Percentiles rank a stretch among this genome's conserved stretches.
Evolutionary conservation across 2,329 filamentous ascomycete genomes (phyloP).

Genomic region (Paramyrothecium roridum): DNA sequence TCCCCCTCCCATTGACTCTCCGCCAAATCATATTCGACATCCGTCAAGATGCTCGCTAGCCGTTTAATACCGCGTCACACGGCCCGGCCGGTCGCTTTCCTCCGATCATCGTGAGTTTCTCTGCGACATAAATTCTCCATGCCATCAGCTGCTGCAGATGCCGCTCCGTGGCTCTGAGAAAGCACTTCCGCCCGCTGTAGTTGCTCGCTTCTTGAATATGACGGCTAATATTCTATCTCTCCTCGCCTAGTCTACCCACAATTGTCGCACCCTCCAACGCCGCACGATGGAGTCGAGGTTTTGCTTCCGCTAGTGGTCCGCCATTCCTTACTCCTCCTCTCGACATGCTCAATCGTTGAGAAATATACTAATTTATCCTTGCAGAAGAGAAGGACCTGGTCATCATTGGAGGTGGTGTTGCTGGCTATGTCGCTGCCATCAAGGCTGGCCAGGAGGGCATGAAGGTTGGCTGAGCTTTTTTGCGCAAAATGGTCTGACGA

Average conservation of each 20-base stretch:
- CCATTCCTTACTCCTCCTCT: constrained; percentile 16
- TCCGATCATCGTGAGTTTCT: constrained; percentile 47
- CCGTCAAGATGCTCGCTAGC: constrained; percentile 54
- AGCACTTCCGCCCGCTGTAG: constrained; percentile 5
- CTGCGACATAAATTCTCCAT: not conserved
- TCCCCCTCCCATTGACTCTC: constrained; percentile 20
- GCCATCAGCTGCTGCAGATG: not conserved
- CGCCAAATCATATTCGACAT: constrained; percentile 13
- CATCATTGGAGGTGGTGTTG: constrained; percentile 96
- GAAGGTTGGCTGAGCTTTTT: constrained; percentile 58
- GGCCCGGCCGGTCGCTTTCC: constrained; percentile 53
- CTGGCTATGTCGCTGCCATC: constrained; percentile 97
- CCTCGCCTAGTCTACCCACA: constrained; percentile 42
- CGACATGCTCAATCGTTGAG: constrained; percentile 29
- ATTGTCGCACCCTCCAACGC: constrained; percentile 41
- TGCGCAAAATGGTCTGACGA: constrained; percentile 2
- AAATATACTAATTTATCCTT: constrained; percentile 2
- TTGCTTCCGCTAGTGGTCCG: constrained; percentile 56
- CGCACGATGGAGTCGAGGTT: constrained; percentile 55
- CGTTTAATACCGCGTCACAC: constrained; percentile 58
- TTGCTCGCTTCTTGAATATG: not conserved
- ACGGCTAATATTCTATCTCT: constrained; percentile 10
- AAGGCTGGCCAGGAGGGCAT: constrained; percentile 97
- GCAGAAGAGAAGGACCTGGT: constrained; percentile 93
- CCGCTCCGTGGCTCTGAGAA: constrained; percentile 3